Conservation (phyloP, 176 grass and related monocot species). For the Melocanna baccifera region DNA sequence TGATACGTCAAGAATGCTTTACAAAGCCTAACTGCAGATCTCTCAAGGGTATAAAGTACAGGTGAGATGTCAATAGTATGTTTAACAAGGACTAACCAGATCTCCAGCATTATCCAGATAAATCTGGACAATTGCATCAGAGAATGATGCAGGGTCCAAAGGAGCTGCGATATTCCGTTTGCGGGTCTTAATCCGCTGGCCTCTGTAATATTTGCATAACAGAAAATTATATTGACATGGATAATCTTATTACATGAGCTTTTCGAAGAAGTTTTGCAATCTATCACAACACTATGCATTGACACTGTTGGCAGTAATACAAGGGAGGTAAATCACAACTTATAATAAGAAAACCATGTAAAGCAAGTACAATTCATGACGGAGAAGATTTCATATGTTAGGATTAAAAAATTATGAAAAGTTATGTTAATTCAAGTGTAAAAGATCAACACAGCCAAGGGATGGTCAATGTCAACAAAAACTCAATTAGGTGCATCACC, state of each 20-base stretch:
- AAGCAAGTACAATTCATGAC: slow-evolving; percentile 2
- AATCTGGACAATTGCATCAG: slow-evolving; percentile 98
- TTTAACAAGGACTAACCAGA: slow-evolving; percentile 53
- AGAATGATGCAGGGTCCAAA: slow-evolving; percentile 96
- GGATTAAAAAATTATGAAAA: not conserved
- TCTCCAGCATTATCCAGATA: slow-evolving; percentile 99
- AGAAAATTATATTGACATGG: not conserved
- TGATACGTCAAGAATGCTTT: not conserved
- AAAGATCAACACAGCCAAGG: not conserved
- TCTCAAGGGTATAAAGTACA: not conserved
- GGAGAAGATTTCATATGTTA: not conserved
- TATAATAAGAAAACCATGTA: not conserved
- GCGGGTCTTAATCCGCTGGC: slow-evolving; percentile 99
- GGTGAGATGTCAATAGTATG: not conserved
- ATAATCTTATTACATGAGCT: not conserved
- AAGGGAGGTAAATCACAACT: not conserved
- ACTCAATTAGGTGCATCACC: not conserved
- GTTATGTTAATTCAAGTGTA: not conserved
- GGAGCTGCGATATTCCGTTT: slow-evolving; percentile 91
- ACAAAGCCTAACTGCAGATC: not conserved
- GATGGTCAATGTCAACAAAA: not conserved
- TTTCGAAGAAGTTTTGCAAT: not conserved
- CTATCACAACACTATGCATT: not conserved
- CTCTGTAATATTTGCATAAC: slow-evolving; percentile 49
- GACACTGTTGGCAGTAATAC: not conserved